Conservation (phyloP, 768 basidiomycete species). For the Russula vinacea region DNA sequence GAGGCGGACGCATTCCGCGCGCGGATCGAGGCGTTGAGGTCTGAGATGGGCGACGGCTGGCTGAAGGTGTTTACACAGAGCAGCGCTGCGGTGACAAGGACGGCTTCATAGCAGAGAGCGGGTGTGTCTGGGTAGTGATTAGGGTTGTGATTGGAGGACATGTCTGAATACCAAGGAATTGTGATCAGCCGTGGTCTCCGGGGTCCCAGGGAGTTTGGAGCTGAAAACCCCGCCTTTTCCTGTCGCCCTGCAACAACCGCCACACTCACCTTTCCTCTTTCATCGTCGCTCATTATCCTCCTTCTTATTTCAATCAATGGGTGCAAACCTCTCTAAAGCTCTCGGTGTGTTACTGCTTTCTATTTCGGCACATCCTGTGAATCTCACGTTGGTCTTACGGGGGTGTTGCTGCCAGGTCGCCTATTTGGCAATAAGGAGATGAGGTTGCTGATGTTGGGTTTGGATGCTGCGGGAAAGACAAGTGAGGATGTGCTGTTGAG, state of each 20-base stretch:
- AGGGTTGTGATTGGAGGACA: background rate
- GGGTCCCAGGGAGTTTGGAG: slow-evolving; percentile 3
- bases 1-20: slow-evolving; percentile 71
- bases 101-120: background rate
- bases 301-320: slow-evolving; percentile 54
- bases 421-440: slow-evolving; percentile 99
- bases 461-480: slow-evolving; percentile 98
- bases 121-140: slow-evolving; percentile 11
- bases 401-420: slow-evolving; percentile 55
- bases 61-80: slow-evolving; percentile 79
- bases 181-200: background rate
- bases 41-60: slow-evolving; percentile 90
- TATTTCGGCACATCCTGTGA: slow-evolving; percentile 5
- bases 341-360: slow-evolving; percentile 49
- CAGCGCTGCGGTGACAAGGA: slow-evolving; percentile 31
- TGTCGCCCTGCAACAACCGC: slow-evolving; percentile 7
- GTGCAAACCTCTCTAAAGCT: slow-evolving; percentile 83
- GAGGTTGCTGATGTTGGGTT: slow-evolving; percentile 92
- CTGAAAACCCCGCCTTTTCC: background rate
- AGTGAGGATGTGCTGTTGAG: slow-evolving; percentile 52
- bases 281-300: slow-evolving; percentile 62
- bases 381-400: slow-evolving; percentile 13
- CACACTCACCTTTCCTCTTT: slow-evolving; percentile 30
- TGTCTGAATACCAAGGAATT: background rate
- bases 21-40: slow-evolving; percentile 75